These are phyloP conservation scores for Warburgia ugandensis DNA, from an alignment of 164 flowering plant genomes.

Conservation along the genomic window DNA sequence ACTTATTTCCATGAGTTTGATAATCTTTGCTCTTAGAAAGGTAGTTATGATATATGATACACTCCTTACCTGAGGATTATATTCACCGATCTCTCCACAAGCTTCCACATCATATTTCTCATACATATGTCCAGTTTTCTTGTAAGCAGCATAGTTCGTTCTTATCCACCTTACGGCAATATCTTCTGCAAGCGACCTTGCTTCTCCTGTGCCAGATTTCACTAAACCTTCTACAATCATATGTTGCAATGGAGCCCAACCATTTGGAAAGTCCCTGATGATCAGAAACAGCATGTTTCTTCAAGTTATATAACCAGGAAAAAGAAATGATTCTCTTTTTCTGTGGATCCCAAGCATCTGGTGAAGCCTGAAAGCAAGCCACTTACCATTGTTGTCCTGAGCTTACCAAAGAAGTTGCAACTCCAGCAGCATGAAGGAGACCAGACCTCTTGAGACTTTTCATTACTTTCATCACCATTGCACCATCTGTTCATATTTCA, in stretches of 20 bases:
- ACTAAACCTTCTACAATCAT: slow-evolving; percentile 87
- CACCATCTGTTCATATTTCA: slow-evolving; percentile 39
- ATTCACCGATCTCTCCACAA: slow-evolving; percentile 68
- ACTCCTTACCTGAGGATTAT: slow-evolving; percentile 65
- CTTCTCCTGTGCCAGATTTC: slow-evolving; percentile 46
- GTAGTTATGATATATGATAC: too few relatives aligned
- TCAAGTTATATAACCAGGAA: not conserved
- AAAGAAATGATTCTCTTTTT: not conserved
- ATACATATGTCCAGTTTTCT: slow-evolving; percentile 64
- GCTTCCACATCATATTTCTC: slow-evolving; percentile 64
- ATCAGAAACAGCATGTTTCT: too few relatives aligned
- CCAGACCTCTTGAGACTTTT: slow-evolving; percentile 56
- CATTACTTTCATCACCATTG: slow-evolving; percentile 38
- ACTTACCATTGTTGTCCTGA: slow-evolving; percentile 88
- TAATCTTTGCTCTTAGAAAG: too few relatives aligned
- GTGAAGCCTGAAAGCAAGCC: not conserved
- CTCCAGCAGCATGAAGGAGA: slow-evolving; percentile 59
- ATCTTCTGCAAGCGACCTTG: slow-evolving; percentile 56
- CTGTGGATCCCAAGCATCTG: too few relatives aligned
- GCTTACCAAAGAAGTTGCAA: slow-evolving; percentile 67
- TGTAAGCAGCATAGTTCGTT: slow-evolving; percentile 72
- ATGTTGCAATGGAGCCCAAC: slow-evolving; percentile 96
- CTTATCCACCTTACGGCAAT: slow-evolving; percentile 76
- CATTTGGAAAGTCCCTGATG: slow-evolving; percentile 94
- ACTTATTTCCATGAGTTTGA: too few relatives aligned